Evolutionary conservation across 805 yeast species (phyloP).

Genomic region (Ogataea paraovalis): DNA sequence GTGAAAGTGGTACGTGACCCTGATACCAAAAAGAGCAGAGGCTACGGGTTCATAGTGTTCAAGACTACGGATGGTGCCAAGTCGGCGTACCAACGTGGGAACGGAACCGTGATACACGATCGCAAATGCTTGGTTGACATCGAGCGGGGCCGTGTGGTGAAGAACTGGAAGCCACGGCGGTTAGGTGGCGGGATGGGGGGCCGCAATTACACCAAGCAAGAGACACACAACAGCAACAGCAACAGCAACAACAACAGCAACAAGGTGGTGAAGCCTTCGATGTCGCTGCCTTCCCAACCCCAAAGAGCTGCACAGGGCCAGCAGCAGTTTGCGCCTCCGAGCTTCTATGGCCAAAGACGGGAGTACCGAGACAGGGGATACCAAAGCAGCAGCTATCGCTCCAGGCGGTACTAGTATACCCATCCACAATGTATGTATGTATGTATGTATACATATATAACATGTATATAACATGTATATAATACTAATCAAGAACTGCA

Average conservation of each 20-base stretch:
- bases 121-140: slow-evolving; percentile 64
- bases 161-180: slow-evolving; percentile 68
- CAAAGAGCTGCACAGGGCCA: no score
- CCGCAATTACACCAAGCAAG: slow-evolving; percentile 12
- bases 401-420: background rate
- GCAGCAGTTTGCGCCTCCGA: slow-evolving; percentile 1
- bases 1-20: slow-evolving; percentile 55
- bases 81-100: slow-evolving; percentile 55
- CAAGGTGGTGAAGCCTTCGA: no score
- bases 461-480: no score
- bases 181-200: slow-evolving; percentile 96
- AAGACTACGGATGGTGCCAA: slow-evolving; percentile 57
- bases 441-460: background rate
- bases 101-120: slow-evolving; percentile 47
- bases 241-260: background rate
- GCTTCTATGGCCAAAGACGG: background rate
- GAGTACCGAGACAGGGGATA: background rate
- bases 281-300: background rate
- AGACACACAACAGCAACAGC: background rate
- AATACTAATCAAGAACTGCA: no score
- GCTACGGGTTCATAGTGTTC: slow-evolving; percentile 82
- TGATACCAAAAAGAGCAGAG: slow-evolving; percentile 50
- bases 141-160: slow-evolving; percentile 62
- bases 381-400: background rate
- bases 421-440: no score